Conservation (phyloP, 2,329 filamentous ascomycete species). For the Xylariales sp. region DNA sequence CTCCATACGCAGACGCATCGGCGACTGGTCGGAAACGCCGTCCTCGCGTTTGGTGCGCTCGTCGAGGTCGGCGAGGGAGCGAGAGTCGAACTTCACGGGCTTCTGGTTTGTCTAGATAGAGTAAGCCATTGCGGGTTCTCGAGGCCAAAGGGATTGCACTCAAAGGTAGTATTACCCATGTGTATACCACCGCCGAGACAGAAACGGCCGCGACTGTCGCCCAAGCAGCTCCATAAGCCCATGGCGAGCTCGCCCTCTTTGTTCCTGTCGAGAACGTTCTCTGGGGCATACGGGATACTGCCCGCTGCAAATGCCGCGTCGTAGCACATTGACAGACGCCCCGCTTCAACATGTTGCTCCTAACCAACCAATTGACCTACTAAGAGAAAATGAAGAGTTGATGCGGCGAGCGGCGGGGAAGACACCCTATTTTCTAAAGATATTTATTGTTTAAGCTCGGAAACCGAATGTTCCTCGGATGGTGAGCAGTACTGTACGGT, state of each 20-base stretch:
- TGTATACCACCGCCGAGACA: constrained; percentile 7
- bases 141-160: not conserved
- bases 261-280: constrained; percentile 4
- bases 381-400: too few species aligned
- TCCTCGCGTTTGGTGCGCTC: constrained; percentile 73
- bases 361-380: too few species aligned
- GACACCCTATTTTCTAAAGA: too few species aligned
- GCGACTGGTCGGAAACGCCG: constrained; percentile 70
- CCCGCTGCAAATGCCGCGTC: constrained; percentile 1
- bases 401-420: too few species aligned
- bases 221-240: not conserved
- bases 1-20: constrained; percentile 98
- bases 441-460: too few species aligned
- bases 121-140: constrained; percentile 6
- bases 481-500: too few species aligned
- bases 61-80: constrained; percentile 81
- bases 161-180: constrained; percentile 6
- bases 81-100: constrained; percentile 49
- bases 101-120: constrained; percentile 35
- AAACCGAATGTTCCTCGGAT: too few species aligned
- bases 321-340: constrained; percentile 4
- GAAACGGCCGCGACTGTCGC: constrained; percentile 7
- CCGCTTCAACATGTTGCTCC: constrained; percentile 6
- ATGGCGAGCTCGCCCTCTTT: not conserved
- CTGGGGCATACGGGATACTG: not conserved